A percentile compares a stretch with the other conserved stretches of the same genome.
Conservation (phyloP, 1,139 yeast species). For the Hansenula sp. region DNA sequence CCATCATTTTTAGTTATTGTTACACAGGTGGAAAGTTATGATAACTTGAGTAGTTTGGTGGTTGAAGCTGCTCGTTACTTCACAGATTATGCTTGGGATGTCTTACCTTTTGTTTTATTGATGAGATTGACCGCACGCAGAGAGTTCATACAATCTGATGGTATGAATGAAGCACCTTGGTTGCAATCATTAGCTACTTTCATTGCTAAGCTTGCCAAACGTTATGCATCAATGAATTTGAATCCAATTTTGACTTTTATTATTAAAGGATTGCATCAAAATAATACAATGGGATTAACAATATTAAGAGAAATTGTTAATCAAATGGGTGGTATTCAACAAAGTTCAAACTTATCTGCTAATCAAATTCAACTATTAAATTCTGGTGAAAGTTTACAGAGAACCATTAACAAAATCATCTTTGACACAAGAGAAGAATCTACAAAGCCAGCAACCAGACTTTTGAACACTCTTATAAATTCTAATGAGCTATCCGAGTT, state of each 20-base stretch:
- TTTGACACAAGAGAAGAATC: slow-evolving; percentile 55
- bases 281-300: slow-evolving; percentile 60
- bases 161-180: slow-evolving; percentile 83
- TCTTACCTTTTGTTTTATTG: slow-evolving; percentile 67
- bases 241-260: slow-evolving; percentile 55
- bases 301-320: slow-evolving; percentile 65
- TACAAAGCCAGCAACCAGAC: slow-evolving; percentile 44
- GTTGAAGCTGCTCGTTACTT: slow-evolving; percentile 80
- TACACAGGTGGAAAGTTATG: slow-evolving; percentile 86
- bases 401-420: slow-evolving; percentile 55
- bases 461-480: slow-evolving; percentile 45
- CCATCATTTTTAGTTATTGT: slow-evolving; percentile 65
- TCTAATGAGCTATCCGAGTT: slow-evolving; percentile 55
- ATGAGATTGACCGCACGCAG: slow-evolving; percentile 70
- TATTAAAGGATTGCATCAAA: slow-evolving; percentile 59
- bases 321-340: slow-evolving; percentile 81
- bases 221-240: slow-evolving; percentile 49
- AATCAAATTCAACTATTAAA: slow-evolving; percentile 65
- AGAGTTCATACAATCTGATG: slow-evolving; percentile 68
- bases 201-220: slow-evolving; percentile 57
- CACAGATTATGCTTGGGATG: slow-evolving; percentile 83
- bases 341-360: slow-evolving; percentile 57
- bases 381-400: slow-evolving; percentile 57
- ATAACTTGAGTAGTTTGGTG: slow-evolving; percentile 72
- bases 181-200: slow-evolving; percentile 68